These are phyloP conservation scores for Annulohypoxylon nitens DNA, from an alignment of 495 filamentous ascomycete genomes.

Conservation along the genomic window DNA sequence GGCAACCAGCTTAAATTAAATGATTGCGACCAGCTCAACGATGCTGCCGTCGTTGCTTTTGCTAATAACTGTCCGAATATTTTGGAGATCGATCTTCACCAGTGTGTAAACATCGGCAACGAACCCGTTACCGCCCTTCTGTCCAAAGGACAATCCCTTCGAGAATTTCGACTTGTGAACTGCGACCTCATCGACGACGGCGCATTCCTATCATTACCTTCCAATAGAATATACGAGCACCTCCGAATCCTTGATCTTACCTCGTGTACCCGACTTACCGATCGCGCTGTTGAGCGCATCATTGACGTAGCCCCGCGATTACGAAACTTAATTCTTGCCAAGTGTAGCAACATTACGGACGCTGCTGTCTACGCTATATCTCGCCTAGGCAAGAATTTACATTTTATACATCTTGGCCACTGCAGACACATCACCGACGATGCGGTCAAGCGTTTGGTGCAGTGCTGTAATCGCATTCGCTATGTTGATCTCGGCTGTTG, in stretches of 20 bases:
- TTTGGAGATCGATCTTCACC: constrained; percentile 94
- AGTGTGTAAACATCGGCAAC: constrained; percentile 84
- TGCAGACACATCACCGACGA: constrained; percentile 90
- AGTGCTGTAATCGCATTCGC: constrained; percentile 89
- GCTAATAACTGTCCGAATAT: constrained; percentile 90
- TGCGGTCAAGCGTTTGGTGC: constrained; percentile 85
- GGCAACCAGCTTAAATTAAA: constrained; percentile 87
- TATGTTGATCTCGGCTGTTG: constrained; percentile 99
- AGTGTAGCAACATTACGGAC: constrained; percentile 94
- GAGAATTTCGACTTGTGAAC: constrained; percentile 87
- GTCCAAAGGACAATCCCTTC: constrained; percentile 78
- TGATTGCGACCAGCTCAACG: constrained; percentile 81
- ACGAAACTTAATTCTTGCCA: constrained; percentile 92
- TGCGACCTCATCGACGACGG: constrained; percentile 85
- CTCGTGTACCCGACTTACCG: constrained; percentile 82
- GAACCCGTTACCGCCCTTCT: constrained; percentile 83
- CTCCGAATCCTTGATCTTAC: constrained; percentile 96
- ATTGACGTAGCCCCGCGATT: constrained; percentile 87
- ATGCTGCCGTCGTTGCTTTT: constrained; percentile 84
- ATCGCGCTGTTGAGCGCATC: constrained; percentile 88
- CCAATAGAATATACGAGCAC: constrained; percentile 77
- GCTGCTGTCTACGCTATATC: constrained; percentile 88
- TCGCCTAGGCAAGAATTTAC: constrained; percentile 91
- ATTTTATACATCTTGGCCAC: constrained; percentile 96
- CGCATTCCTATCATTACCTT: constrained; percentile 87